These are phyloP conservation scores for Esteya vermicola DNA, from an alignment of 2,329 filamentous ascomycete species.

Conservation along the genomic window DNA sequence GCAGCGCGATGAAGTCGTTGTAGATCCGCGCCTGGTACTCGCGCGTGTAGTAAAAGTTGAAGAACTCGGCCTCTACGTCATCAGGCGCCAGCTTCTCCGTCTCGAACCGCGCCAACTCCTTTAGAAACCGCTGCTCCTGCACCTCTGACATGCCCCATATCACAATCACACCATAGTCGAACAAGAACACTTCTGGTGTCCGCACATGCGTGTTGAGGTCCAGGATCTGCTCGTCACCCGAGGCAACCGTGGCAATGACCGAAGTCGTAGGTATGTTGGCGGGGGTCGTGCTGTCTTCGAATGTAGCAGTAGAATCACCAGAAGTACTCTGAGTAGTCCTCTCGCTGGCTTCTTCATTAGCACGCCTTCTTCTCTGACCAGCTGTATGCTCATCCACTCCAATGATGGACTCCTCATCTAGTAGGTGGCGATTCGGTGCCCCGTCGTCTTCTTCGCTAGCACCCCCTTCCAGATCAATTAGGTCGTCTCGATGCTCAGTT, in stretches of 20 bases:
- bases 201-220: constrained; percentile 83
- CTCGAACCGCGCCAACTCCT: constrained; percentile 90
- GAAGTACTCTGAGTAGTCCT: too few species aligned
- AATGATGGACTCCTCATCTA: too few species aligned
- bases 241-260: too few species aligned
- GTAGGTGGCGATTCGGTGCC: too few species aligned
- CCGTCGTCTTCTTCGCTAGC: neutral
- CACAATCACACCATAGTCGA: constrained; percentile 94
- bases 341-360: too few species aligned
- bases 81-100: constrained; percentile 76
- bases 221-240: constrained; percentile 19
- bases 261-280: too few species aligned
- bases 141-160: constrained; percentile 95
- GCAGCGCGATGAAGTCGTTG: constrained; percentile 94
- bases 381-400: too few species aligned
- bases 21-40: constrained; percentile 98
- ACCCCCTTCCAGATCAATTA: constrained; percentile 44
- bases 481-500: constrained; percentile 31
- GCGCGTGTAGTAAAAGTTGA: constrained; percentile 98
- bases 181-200: constrained; percentile 88
- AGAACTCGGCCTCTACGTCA: constrained; percentile 89
- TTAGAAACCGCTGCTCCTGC: constrained; percentile 81
- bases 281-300: too few species aligned
- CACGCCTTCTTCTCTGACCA: too few species aligned
- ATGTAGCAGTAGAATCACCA: too few species aligned